These are phyloP conservation scores for Eucalyptus polybractea DNA, from an alignment of 345 rosid genomes.

Conservation along the genomic window DNA sequence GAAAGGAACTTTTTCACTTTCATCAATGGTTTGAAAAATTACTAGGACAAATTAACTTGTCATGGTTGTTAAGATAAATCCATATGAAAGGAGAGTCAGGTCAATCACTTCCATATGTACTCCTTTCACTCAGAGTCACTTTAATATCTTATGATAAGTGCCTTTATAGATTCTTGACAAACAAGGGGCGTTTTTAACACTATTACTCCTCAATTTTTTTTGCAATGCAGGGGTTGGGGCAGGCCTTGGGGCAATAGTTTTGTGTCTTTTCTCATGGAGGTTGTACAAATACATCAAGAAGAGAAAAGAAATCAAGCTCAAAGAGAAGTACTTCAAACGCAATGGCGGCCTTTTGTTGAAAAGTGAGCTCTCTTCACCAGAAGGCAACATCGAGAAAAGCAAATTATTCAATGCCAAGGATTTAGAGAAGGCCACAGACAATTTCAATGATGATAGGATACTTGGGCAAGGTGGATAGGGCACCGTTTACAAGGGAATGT, in stretches of 20 bases:
- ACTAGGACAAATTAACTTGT: neutral
- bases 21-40: no score
- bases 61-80: neutral
- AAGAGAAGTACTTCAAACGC: neutral
- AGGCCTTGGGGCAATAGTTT: neutral
- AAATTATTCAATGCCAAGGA: neutral
- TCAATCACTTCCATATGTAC: rapidly evolving
- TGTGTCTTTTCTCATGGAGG: neutral
- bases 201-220: neutral
- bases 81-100: neutral
- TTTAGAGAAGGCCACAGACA: neutral
- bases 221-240: neutral
- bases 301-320: neutral
- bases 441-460: neutral
- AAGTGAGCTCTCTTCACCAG: neutral
- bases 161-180: neutral
- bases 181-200: rapidly evolving
- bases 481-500: neutral
- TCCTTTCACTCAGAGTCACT: neutral
- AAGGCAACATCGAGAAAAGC: neutral
- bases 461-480: neutral
- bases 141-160: neutral
- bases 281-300: neutral
- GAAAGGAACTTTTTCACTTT: neutral
- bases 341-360: neutral